phyloP scores from a whole-genome alignment of 1,284 basidiomycete genomes.

The Austropuccinia psidii region DNA sequence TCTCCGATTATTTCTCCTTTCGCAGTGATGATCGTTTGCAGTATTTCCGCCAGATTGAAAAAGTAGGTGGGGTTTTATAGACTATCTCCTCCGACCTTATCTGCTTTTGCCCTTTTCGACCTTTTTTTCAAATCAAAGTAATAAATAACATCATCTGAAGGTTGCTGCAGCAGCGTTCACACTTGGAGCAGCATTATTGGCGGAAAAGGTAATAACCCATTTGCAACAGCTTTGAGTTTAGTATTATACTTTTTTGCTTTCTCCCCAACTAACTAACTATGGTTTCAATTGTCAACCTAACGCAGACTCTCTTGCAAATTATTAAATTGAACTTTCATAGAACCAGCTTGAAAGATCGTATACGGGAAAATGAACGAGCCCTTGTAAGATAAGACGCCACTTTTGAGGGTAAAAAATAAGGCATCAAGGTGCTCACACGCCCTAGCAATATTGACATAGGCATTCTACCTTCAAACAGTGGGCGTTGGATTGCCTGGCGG shows the following conservation, averaged over 20 bases:
- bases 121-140: not conserved
- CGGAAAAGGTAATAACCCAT: constrained; percentile 55
- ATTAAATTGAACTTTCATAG: constrained; percentile 27
- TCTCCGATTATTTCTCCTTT: not conserved
- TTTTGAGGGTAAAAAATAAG: not conserved
- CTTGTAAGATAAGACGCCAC: constrained; percentile 10
- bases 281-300: not conserved
- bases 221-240: not conserved
- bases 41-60: constrained; percentile 15
- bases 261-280: not conserved
- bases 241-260: not conserved
- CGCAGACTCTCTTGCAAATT: constrained; percentile 17
- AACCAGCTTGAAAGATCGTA: constrained; percentile 18
- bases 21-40: not conserved
- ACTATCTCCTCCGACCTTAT: not conserved
- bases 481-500: constrained; percentile 38
- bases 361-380: constrained; percentile 22
- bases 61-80: constrained; percentile 1
- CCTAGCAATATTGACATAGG: not conserved
- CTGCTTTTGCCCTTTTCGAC: not conserved
- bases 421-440: no score
- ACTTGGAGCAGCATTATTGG: constrained; percentile 57
- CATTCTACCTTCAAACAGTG: constrained; percentile 6
- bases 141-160: not conserved
- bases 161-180: constrained; percentile 55